Evolutionary conservation across 129 eudicot genomes (phyloP), one percentile per base, ranked within the genome.

Genomic region (Gnaphalium uliginosum): DNA sequence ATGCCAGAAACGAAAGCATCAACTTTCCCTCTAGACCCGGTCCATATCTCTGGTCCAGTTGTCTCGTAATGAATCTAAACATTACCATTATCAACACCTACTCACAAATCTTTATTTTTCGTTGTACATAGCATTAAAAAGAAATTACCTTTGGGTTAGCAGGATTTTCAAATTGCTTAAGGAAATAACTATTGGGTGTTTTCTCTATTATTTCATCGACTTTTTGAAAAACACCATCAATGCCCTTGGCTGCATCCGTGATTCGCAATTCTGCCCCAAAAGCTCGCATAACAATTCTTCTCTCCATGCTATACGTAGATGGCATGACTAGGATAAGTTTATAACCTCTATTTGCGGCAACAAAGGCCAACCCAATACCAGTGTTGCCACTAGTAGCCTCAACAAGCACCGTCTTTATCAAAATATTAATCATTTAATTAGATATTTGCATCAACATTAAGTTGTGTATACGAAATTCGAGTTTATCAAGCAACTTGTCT

Each of bases 11-110:
- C 87, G 0, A 86, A 64, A 21, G 89, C 89, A 82, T 82, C 91
- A 56, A 89, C 84, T 84, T 82, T 89, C 30, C 86, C 95, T 51
- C 75, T 78, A 46, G 89, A 76, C 3, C 82, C 83, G 51, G 35
- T 66, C 95, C 91, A 89, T 41, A 89, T 89, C 81, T 86, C 95
- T 6, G 95, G 95, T 73, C 95, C 95, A 14, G 95, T 89, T 46
- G 91, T 79, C 48, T 89, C 86, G 68, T 89, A 89, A 78, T 89
- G 95, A 65, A 84, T 78, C 95, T 86, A 68, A 69, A 43, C 8
- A 17, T 74, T 10, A 79, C 25, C 29, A 65, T 22, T 30, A 8
- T 8, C 23, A 23, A 29, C 24, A n/a, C 26, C 35, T 9, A 62
- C 29, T 65, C 56, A 46, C 4, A 46, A 37, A 18, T 29, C 2